These are phyloP conservation scores for Begonia peltatifolia DNA, from an alignment of 306 rosid genomes.

Conservation along the genomic window DNA sequence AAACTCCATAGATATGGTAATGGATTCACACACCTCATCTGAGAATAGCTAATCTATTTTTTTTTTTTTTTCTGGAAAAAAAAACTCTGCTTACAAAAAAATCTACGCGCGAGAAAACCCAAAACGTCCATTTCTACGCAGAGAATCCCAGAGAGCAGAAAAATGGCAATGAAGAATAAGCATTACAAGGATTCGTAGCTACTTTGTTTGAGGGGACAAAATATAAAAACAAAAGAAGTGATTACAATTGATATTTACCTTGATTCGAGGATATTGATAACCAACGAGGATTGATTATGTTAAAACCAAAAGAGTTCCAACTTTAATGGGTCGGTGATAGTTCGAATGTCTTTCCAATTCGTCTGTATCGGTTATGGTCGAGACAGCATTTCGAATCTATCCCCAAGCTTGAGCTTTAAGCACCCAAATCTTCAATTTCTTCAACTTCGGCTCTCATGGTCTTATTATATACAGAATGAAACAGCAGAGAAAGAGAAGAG, in stretches of 20 bases:
- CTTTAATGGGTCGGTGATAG: not conserved
- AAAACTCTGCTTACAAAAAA: no score
- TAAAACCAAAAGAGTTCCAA: not conserved
- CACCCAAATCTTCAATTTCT: not conserved
- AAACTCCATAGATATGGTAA: no score
- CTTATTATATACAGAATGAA: not conserved
- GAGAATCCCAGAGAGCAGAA: not conserved
- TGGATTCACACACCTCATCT: no score
- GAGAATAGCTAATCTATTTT: no score
- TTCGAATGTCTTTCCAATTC: not conserved
- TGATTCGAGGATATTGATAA: not conserved
- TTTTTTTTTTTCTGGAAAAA: no score
- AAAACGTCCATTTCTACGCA: no score
- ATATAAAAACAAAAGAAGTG: no score
- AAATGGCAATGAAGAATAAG: conserved; percentile 3
- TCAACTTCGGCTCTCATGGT: not conserved
- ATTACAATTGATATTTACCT: not conserved
- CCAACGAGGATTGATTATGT: not conserved
- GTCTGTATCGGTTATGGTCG: not conserved
- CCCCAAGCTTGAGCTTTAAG: not conserved
- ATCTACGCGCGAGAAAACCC: no score
- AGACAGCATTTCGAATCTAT: not conserved
- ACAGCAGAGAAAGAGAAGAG: not conserved
- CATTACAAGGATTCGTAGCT: no score
- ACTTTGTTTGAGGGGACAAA: no score